A percentile compares a stretch with the other conserved stretches of the same genome.
Evolutionary conservation across 306 rosid genomes (phyloP).

Genomic region (Benincasa hispida): DNA sequence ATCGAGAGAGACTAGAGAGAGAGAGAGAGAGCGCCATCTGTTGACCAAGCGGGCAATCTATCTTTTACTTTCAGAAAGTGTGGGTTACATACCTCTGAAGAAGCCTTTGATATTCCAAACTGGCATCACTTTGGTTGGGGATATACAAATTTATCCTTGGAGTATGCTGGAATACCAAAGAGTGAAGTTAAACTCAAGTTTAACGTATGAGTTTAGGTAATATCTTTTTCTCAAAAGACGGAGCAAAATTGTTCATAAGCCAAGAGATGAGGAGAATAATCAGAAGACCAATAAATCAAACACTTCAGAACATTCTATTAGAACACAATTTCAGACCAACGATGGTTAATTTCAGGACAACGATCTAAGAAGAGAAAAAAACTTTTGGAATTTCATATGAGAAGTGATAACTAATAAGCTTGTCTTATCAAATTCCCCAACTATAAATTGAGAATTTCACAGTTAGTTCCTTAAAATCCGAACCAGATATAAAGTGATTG

Average conservation of each 20-base stretch:
- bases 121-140: constrained; percentile 58
- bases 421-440: background rate
- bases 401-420: background rate
- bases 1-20: too few relatives aligned
- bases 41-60: background rate
- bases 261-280: constrained; percentile 2
- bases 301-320: background rate
- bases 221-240: background rate
- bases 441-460: background rate
- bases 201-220: background rate
- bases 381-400: background rate
- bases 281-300: background rate
- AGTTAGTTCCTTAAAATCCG: background rate
- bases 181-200: background rate
- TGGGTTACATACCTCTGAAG: constrained; percentile 45
- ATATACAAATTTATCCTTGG: constrained; percentile 77
- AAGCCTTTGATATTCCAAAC: constrained; percentile 79
- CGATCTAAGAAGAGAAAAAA: background rate
- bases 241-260: background rate
- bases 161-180: constrained; percentile 47
- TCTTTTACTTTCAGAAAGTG: background rate
- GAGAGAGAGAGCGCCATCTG: background rate
- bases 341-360: background rate
- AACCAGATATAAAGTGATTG: background rate
- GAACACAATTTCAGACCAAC: background rate